Evolutionary conservation across 176 grass and related monocot genomes (phyloP), one percentile per base, ranked within the genome.

Genomic region (Puccinellia tenuiflora): DNA sequence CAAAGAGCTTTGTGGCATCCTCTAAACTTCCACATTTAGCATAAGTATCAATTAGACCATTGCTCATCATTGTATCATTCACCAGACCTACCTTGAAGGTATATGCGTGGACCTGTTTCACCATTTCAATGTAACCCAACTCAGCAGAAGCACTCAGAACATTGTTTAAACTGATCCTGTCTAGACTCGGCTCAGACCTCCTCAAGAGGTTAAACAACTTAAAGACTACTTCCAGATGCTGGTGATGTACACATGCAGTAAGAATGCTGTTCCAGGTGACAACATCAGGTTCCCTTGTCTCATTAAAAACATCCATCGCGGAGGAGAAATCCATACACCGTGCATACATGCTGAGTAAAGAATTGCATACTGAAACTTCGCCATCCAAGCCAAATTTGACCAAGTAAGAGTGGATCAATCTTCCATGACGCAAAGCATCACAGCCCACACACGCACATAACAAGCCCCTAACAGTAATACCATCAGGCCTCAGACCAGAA

Each of bases 11-110:
- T 20, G 74, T 84, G 28, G 92, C 91, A 77, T 93, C 89, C 74
- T 88, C 62, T 68, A 93, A 88, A 82, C 92, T 91, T 60, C 92
- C 92, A 84, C 92, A 98, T 68, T 98, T 98, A 60, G 86, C 83
- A 80, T 95, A 93, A 84, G 90, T 90, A 73, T 93, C 90, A 77
- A 98, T 86, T 76, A 98, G 82, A 86, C 73, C 79, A 88, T 98
- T 98, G 54, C 18, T 90, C 31, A 87, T 31, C 80, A 87, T 46
- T 35, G 20, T 17, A 61, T 84, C 85, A 61, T 83, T 62, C 24
- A 79, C 75, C 75, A 90, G 51, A 59, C 76, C 88, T 76, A 60
- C 76, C 61, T 90, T 90, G 80, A 87, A 87, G 80, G 80, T 78
- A 76, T 84, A 87, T 22, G 85, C 25, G 21, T 90, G 88, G 55